Conservation (phyloP, 805 yeast species). For the Saccharomyces paradoxus region DNA sequence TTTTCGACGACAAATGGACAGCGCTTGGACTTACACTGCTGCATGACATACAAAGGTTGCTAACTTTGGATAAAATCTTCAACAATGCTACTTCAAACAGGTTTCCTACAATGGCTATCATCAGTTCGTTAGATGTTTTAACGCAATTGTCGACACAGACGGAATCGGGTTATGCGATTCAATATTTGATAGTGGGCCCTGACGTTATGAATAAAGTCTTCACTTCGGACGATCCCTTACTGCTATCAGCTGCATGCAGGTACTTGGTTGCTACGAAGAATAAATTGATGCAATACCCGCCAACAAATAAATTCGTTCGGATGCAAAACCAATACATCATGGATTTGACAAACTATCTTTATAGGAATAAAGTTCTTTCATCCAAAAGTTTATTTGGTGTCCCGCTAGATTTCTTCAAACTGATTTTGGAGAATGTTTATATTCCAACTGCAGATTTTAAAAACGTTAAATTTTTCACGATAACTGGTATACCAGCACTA, state of each 20-base stretch:
- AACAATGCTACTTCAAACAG: constrained; percentile 13
- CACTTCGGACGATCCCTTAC: constrained; percentile 19
- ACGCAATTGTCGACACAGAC: not conserved
- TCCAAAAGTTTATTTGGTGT: constrained; percentile 15
- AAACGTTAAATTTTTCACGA: constrained; percentile 13
- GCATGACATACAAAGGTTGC: constrained; percentile 11
- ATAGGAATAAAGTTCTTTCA: constrained; percentile 22
- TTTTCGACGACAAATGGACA: not conserved
- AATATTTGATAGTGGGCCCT: constrained; percentile 10
- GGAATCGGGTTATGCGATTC: constrained; percentile 4
- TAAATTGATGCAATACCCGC: constrained; percentile 8
- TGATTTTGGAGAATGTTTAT: constrained; percentile 8
- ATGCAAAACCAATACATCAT: constrained; percentile 20
- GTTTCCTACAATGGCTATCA: constrained; percentile 5
- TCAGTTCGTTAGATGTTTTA: constrained; percentile 4
- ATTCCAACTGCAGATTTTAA: constrained; percentile 8
- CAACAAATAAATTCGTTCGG: constrained; percentile 12
- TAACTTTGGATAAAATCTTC: constrained; percentile 6
- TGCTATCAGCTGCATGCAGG: constrained; percentile 17
- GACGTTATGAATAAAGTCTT: constrained; percentile 12
- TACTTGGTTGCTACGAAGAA: constrained; percentile 13
- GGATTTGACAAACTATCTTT: constrained; percentile 25
- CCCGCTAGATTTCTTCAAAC: constrained; percentile 19
- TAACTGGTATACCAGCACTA: constrained; percentile 21
- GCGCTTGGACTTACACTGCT: constrained; percentile 7